Percentiles rank a stretch among this genome's conserved stretches.
phyloP scores from a whole-genome alignment of 768 basidiomycete genomes.

The Tephrocybe sp. region DNA sequence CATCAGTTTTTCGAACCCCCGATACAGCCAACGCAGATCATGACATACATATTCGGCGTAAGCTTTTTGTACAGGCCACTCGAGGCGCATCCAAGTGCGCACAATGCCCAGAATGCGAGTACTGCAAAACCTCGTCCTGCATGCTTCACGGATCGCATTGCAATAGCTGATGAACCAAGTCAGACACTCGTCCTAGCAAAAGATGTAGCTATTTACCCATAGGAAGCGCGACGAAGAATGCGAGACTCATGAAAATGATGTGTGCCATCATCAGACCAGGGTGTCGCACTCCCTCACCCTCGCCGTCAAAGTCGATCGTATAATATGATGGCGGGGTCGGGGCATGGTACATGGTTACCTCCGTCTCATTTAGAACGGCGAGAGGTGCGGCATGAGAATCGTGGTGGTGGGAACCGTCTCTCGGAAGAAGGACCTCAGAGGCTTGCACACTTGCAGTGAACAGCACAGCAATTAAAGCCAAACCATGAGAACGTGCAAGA shows the following conservation, averaged over 20 bases:
- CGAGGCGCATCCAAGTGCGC: constrained; percentile 62
- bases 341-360: constrained; percentile 60
- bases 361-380: constrained; percentile 75
- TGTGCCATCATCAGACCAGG: constrained; percentile 77
- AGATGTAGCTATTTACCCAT: constrained; percentile 50
- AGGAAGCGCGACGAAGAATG: constrained; percentile 84
- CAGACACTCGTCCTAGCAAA: constrained; percentile 1
- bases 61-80: constrained; percentile 74
- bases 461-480: constrained; percentile 12
- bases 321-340: constrained; percentile 83
- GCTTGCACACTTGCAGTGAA: constrained; percentile 19
- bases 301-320: constrained; percentile 71
- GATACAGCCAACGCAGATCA: constrained; percentile 22
- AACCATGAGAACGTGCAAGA: constrained; percentile 1
- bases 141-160: constrained; percentile 76
- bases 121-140: constrained; percentile 58
- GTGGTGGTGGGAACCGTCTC: constrained; percentile 47
- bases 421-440: constrained; percentile 15
- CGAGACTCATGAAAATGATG: constrained; percentile 68
- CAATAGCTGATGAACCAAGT: constrained; percentile 55
- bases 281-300: constrained; percentile 45
- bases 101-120: constrained; percentile 62
- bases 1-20: constrained; percentile 18
- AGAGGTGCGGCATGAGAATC: constrained; percentile 49
- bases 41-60: constrained; percentile 85